Conservation (phyloP, 371 early-diverging fungal species). For the Catenaria anguillulae region DNA sequence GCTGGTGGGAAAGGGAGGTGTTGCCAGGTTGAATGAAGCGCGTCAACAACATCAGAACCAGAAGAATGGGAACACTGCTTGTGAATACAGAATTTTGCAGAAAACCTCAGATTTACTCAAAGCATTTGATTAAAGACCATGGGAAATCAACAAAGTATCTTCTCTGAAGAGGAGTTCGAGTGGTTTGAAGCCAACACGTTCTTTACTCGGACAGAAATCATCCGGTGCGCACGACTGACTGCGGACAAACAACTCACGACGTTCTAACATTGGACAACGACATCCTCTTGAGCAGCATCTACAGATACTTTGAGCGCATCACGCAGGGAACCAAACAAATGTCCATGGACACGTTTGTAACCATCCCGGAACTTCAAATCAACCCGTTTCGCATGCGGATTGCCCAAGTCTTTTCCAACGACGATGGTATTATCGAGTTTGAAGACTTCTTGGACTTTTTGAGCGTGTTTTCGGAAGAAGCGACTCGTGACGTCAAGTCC, state of each 20-base stretch:
- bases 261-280: no score
- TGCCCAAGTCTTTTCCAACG: constrained; percentile 10
- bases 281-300: neutral
- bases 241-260: neutral
- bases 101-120: no score
- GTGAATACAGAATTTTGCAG: no score
- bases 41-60: no score
- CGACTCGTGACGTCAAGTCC: constrained; percentile 11
- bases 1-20: no score
- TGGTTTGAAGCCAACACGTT: constrained; percentile 7
- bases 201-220: neutral
- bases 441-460: constrained; percentile 13
- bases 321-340: constrained; percentile 3
- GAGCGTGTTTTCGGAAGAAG: constrained; percentile 10
- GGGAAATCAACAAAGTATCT: neutral
- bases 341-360: constrained; percentile 3
- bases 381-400: constrained; percentile 10
- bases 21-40: no score
- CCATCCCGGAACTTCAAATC: constrained; percentile 5
- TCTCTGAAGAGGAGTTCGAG: constrained; percentile 3
- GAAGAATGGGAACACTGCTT: no score
- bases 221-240: constrained; percentile 1
- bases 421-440: constrained; percentile 3
- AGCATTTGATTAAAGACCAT: no score
- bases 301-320: neutral